Base-by-base conservation (phyloP, 1,284 basidiomycete species). In the Apiotrichum gamsii region DNA sequence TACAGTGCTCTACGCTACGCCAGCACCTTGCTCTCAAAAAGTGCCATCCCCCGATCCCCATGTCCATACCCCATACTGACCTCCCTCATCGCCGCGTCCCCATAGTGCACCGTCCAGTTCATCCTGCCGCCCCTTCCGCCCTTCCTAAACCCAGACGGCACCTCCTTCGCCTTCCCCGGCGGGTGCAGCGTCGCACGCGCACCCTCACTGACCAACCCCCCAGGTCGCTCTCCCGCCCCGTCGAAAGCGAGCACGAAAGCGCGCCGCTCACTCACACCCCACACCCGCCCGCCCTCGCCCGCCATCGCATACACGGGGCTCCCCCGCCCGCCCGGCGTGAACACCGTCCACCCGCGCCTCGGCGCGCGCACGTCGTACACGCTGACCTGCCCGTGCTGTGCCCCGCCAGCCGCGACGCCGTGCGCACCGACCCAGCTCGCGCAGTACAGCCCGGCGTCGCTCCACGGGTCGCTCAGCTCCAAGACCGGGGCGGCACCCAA, bases 181-280 rank as follows among this genome's bases (percentile, higher is more conserved):
- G 15, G 38, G 36, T 11, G 32, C 21, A 3, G 36, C 42, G 6
- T n/a, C n/a, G n/a, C n/a, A n/a, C 57, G 54, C 14, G 56, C 58
- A 11, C 49, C 41, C 3, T 25, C 21, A 4, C 37, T 20, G 3
- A 62, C 43, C 16, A 69, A 14, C 1, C 61, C 63, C 9, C 57
- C 57, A 3, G 18, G 24, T 4, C 15, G 24, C 5, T 52, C 47
- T 11, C 65, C 67, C 1, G 39, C 36, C 5, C 57, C 58, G 34
- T 73, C 70, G 39, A 69, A 72, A 1, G 69, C 61, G 9, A 72
- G 42, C 10, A 69, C 64, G 43, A 73, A 72, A 13, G 60, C 63
- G 15, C 70, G 46, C 14, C 47, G 51, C 42, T 72, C 67, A 19
- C 65, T 70, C 0, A 70, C 72, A 14, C 67, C 73, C 66, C 67